Evolutionary conservation across 257 asterid genomes (phyloP).

Genomic region (Fraxinus anomala): DNA sequence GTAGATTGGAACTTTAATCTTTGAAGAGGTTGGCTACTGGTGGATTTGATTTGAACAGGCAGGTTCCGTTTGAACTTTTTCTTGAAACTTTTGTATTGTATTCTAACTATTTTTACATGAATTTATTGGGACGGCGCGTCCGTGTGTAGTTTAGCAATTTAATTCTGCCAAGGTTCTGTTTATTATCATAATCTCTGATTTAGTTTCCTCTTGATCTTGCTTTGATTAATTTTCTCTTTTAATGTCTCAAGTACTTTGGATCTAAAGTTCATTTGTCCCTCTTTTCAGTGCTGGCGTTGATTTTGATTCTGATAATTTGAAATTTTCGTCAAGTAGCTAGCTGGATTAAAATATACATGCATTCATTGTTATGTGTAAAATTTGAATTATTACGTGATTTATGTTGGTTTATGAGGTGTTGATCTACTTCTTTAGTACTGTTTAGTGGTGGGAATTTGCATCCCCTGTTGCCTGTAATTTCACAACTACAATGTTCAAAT

Average conservation of each 20-base stretch:
- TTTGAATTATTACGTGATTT: too few relatives aligned
- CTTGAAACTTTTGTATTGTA: background rate
- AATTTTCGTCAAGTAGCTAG: conserved; percentile 5
- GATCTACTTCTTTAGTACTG: too few relatives aligned
- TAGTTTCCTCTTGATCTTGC: conserved; percentile 1
- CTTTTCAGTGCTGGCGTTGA: background rate
- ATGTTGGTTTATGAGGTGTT: too few relatives aligned
- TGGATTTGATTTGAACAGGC: conserved; percentile 14
- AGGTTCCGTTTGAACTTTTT: conserved; percentile 28
- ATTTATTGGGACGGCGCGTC: conserved; percentile 8
- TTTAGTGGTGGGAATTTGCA: too few relatives aligned
- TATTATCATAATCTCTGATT: too few relatives aligned
- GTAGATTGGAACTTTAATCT: background rate
- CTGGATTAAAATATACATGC: background rate
- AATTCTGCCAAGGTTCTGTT: conserved; percentile 8
- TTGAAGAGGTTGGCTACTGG: conserved; percentile 3
- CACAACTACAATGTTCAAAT: too few relatives aligned
- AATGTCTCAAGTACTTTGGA: background rate
- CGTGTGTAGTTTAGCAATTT: background rate
- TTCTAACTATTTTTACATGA: background rate
- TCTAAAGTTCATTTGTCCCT: conserved; percentile 6
- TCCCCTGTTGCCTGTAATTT: too few relatives aligned
- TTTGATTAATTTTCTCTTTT: background rate
- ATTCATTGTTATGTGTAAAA: background rate
- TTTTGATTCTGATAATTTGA: background rate